Conservation (phyloP, 1,284 basidiomycete species). For the Erythrobasidium hasegawianum region DNA sequence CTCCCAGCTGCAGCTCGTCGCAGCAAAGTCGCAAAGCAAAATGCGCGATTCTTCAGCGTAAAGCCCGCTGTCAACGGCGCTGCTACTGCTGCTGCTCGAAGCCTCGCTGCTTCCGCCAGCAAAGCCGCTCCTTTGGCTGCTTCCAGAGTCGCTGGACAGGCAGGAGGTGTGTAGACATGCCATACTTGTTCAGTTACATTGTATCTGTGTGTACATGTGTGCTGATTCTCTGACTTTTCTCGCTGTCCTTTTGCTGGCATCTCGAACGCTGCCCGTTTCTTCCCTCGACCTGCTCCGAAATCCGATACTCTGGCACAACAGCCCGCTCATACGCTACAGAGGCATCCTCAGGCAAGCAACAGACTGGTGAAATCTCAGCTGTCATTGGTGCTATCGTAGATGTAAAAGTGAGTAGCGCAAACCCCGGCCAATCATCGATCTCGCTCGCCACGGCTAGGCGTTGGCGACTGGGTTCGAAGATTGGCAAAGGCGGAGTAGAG, state of each 20-base stretch:
- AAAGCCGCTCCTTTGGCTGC: not conserved
- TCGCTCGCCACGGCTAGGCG: conserved; percentile 49
- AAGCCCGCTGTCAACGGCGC: not conserved
- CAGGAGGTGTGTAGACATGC: not conserved
- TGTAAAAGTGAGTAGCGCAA: conserved; percentile 60
- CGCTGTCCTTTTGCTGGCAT: not conserved
- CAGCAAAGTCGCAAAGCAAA: conserved; percentile 22
- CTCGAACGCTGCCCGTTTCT: not conserved
- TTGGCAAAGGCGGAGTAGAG: conserved; percentile 40
- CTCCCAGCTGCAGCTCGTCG: conserved; percentile 26
- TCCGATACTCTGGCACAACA: conserved; percentile 44
- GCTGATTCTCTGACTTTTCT: not conserved
- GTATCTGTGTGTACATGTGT: conserved; percentile 5
- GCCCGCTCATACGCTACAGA: conserved; percentile 89
- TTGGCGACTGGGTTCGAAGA: conserved; percentile 57
- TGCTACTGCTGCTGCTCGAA: conserved; percentile 15
- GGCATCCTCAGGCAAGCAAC: conserved; percentile 64
- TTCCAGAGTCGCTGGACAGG: not conserved
- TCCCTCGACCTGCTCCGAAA: not conserved
- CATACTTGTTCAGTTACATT: not conserved
- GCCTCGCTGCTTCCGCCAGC: not conserved
- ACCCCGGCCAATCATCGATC: conserved; percentile 5
- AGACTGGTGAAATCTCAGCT: conserved; percentile 78
- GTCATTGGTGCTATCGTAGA: conserved; percentile 83
- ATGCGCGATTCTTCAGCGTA: conserved; percentile 28